These are phyloP conservation scores for Pseudogymnoascus sp. DNA, from an alignment of 2,329 filamentous ascomycete genomes.

Conservation along the genomic window DNA sequence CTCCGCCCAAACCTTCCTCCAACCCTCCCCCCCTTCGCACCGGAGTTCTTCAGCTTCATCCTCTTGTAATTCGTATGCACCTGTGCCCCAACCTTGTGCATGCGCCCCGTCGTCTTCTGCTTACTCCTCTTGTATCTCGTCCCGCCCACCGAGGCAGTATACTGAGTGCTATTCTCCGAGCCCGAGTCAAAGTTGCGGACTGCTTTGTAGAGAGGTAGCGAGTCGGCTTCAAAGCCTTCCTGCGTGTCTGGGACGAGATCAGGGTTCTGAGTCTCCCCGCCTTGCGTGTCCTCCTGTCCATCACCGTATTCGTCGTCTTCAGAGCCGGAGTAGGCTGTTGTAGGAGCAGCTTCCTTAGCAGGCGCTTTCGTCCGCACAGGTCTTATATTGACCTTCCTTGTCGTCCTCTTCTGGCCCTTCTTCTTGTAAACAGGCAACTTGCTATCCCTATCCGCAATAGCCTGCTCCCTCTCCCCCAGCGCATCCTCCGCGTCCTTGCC, in stretches of 20 bases:
- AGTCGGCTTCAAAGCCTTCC: neutral
- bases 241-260: slow-evolving; percentile 17
- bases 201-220: slow-evolving; percentile 9
- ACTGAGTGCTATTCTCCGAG: slow-evolving; percentile 23
- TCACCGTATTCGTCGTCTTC: slow-evolving; percentile 31
- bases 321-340: slow-evolving; percentile 24
- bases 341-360: slow-evolving; percentile 25
- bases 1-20: slow-evolving; percentile 53
- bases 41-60: slow-evolving; percentile 55
- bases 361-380: slow-evolving; percentile 46
- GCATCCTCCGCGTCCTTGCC: slow-evolving; percentile 45
- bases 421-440: slow-evolving; percentile 66
- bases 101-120: slow-evolving; percentile 21
- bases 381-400: slow-evolving; percentile 58
- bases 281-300: slow-evolving; percentile 33
- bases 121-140: slow-evolving; percentile 27
- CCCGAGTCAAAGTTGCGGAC: slow-evolving; percentile 27
- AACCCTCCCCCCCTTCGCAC: slow-evolving; percentile 54
- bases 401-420: slow-evolving; percentile 75
- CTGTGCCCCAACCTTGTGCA: slow-evolving; percentile 54
- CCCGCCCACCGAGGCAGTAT: slow-evolving; percentile 30
- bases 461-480: slow-evolving; percentile 34
- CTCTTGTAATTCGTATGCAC: slow-evolving; percentile 61
- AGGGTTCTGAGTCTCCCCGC: slow-evolving; percentile 26
- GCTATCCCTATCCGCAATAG: slow-evolving; percentile 44